These are phyloP conservation scores for Emydomyces testavorans DNA, from an alignment of 2,329 filamentous ascomycete species.

Conservation along the genomic window DNA sequence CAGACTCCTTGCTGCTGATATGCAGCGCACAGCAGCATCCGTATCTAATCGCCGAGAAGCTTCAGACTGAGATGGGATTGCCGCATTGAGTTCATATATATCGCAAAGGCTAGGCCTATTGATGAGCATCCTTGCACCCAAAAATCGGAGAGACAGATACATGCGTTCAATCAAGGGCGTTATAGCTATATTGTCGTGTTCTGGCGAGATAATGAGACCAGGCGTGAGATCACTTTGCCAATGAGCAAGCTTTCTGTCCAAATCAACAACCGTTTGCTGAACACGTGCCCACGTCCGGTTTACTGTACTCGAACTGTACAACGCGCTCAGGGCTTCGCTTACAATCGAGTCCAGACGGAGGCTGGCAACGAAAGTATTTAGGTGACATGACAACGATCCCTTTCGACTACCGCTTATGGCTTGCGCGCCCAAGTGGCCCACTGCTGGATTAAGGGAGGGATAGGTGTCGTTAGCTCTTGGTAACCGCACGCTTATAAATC, in stretches of 20 bases:
- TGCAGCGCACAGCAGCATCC: conserved; percentile 24
- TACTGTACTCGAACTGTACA: conserved; percentile 26
- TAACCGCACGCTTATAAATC: conserved; percentile 23
- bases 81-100: conserved; percentile 21
- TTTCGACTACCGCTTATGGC: background rate
- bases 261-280: conserved; percentile 23
- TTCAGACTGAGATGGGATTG: conserved; percentile 23
- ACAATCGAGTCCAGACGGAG: conserved; percentile 20
- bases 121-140: conserved; percentile 28
- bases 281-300: conserved; percentile 27
- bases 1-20: conserved; percentile 27
- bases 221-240: conserved; percentile 26
- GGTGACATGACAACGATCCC: background rate
- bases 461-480: conserved; percentile 21
- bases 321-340: conserved; percentile 21
- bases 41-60: conserved; percentile 24
- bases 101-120: conserved; percentile 32
- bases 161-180: conserved; percentile 11
- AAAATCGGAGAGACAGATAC: conserved; percentile 21
- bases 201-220: conserved; percentile 9
- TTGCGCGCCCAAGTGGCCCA: background rate
- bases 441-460: background rate
- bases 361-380: conserved; percentile 12
- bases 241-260: conserved; percentile 24
- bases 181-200: background rate